Base-by-base conservation (phyloP, 2,329 filamentous ascomycete genomes). In the Didymella keratinophila region DNA sequence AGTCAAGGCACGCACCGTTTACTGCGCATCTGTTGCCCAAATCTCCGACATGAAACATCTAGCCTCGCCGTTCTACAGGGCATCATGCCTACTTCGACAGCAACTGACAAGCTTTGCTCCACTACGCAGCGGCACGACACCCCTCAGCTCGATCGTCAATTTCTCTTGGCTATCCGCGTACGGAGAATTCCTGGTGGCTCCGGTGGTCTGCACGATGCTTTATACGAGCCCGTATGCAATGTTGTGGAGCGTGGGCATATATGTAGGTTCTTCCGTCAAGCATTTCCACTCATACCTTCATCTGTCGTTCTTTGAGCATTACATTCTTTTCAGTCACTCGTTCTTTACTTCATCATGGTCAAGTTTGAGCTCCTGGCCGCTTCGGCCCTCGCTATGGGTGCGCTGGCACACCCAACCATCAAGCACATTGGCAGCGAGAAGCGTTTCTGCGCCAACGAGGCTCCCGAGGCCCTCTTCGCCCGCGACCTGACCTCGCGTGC, bases 331-430 rank as follows among this genome's bases (percentile, higher is more conserved):
- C 45, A 45, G 45, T 46, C 50, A 27, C 21, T 50, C 50, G 18
- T 59, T 58, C 21, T 51, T 42, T 25, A 45, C 16, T 55, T 49
- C 54, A 58, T 27, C 41, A 68, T 68, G 65, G 65, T 68, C 45
- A 63, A 63, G 37, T 28, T 68, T 53, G 50, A 61, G 20, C 61
- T 68, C 23, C 16, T 68, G 41, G 56, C 62, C 32, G 39, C 59
- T 58, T 63, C 60, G 36, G 58, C 56, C 27, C 41, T 65, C n/a
- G 60, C 58, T 36, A 36, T 62, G 60, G 59, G 64, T 63, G 65
- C 45, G 58, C 62, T 68, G 60, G 65, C 63, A 56, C 66, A 69
- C 50, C 66, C 66, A 41, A 65, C 62, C 60, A 67, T 65, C 50
- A 69, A 69, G 53, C 65, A 68, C 37, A 66, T 67, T 49, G 64